Conservation (phyloP, 306 rosid genomes). For the Gastrolobium bilobum region DNA sequence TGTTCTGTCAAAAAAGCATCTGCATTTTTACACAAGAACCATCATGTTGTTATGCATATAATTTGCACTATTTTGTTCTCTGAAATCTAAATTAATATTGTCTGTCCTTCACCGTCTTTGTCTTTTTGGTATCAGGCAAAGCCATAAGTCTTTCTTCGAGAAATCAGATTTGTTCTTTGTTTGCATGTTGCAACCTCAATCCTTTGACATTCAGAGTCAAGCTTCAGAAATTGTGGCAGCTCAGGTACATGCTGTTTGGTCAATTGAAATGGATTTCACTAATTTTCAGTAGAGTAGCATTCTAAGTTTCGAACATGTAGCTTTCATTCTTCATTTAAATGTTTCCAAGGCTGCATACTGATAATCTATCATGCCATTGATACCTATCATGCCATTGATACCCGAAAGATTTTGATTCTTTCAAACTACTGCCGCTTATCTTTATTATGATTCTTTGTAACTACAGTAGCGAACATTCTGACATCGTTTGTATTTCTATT, state of each 20-base stretch:
- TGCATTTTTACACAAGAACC: constrained; percentile 12
- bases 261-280: constrained; percentile 15
- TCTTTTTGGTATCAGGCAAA: constrained; percentile 71
- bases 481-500: constrained; percentile 28
- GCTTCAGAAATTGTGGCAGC: constrained; percentile 71
- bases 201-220: constrained; percentile 68
- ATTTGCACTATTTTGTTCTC: constrained; percentile 9
- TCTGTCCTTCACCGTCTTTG: constrained; percentile 18
- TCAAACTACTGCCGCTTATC: no score
- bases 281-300: constrained; percentile 18
- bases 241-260: constrained; percentile 57
- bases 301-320: not conserved
- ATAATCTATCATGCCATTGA: constrained; percentile 21
- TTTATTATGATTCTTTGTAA: not conserved
- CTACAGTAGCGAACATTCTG: not conserved
- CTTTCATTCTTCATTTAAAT: constrained; percentile 7
- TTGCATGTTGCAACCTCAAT: constrained; percentile 75
- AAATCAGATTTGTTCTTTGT: constrained; percentile 82
- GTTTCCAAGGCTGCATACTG: constrained; percentile 6
- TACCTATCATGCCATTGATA: constrained; percentile 23
- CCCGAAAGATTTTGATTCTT: not conserved
- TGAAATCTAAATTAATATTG: constrained; percentile 6
- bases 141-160: constrained; percentile 74
- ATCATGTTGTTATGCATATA: not conserved
- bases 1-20: constrained; percentile 4